phyloP scores from a whole-genome alignment of 495 filamentous ascomycete genomes.

The Aspergillus coremiiformis region DNA sequence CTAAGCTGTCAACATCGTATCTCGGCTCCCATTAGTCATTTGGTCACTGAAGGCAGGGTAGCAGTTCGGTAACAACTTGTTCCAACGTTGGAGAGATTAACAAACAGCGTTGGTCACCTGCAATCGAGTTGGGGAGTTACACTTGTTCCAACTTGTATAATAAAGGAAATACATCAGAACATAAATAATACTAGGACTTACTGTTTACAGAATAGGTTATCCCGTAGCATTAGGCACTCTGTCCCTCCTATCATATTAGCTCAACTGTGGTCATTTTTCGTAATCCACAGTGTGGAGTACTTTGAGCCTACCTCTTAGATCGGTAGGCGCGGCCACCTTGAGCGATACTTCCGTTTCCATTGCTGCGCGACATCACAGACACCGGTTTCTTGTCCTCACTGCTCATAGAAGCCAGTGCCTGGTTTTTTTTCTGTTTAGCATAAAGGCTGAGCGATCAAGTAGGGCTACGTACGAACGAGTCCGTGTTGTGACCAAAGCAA shows the following conservation, averaged over 20 bases:
- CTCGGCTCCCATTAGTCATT: background rate
- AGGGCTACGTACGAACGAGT: constrained; percentile 59
- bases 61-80: background rate
- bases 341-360: constrained; percentile 29
- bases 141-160: background rate
- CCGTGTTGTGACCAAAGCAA: constrained; percentile 88
- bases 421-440: background rate
- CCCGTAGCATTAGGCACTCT: background rate
- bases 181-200: background rate
- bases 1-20: background rate
- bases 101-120: background rate
- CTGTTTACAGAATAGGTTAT: background rate
- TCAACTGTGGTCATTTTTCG: background rate
- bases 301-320: constrained; percentile 13
- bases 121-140: background rate
- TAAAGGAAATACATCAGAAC: background rate
- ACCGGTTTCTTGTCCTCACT: constrained; percentile 60
- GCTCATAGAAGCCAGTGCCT: constrained; percentile 81
- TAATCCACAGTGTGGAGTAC: background rate
- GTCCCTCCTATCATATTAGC: constrained; percentile 1
- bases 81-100: background rate
- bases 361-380: constrained; percentile 75
- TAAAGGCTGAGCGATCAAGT: background rate
- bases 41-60: background rate
- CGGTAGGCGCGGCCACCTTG: constrained; percentile 34